These are phyloP conservation scores for Paramyrothecium sp. DNA, from an alignment of 2,329 filamentous ascomycete species.

Conservation along the genomic window DNA sequence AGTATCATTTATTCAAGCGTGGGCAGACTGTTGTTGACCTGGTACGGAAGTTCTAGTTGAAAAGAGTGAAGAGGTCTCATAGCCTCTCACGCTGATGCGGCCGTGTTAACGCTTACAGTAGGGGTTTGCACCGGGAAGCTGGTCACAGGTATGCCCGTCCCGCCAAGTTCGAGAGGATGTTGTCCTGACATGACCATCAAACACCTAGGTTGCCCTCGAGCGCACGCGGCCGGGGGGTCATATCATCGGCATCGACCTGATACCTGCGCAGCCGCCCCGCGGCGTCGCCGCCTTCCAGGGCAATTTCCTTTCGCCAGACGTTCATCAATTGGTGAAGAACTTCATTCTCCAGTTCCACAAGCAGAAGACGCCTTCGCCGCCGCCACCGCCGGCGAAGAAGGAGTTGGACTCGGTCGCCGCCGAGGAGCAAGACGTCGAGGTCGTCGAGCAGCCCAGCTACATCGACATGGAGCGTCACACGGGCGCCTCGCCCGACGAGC, in stretches of 20 bases:
- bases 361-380: constrained; percentile 10
- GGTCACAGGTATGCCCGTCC: constrained; percentile 63
- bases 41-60: constrained; percentile 41
- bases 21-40: constrained; percentile 90
- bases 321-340: constrained; percentile 74
- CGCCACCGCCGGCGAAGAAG: constrained; percentile 13
- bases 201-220: constrained; percentile 71
- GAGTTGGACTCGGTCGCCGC: constrained; percentile 10
- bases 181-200: neutral
- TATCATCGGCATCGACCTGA: constrained; percentile 89
- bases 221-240: constrained; percentile 73
- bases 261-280: constrained; percentile 85
- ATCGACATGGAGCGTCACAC: constrained; percentile 61
- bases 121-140: constrained; percentile 76
- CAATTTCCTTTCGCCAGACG: constrained; percentile 75
- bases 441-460: constrained; percentile 53
- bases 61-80: neutral
- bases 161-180: neutral
- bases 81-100: too few species aligned
- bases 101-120: constrained; percentile 27
- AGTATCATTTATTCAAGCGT: constrained; percentile 73
- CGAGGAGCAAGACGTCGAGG: constrained; percentile 14
- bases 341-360: constrained; percentile 64
- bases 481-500: constrained; percentile 21
- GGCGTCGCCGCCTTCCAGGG: constrained; percentile 96